These are phyloP conservation scores for Penstemon newberryi DNA, from an alignment of 257 asterid species.

Conservation along the genomic window DNA sequence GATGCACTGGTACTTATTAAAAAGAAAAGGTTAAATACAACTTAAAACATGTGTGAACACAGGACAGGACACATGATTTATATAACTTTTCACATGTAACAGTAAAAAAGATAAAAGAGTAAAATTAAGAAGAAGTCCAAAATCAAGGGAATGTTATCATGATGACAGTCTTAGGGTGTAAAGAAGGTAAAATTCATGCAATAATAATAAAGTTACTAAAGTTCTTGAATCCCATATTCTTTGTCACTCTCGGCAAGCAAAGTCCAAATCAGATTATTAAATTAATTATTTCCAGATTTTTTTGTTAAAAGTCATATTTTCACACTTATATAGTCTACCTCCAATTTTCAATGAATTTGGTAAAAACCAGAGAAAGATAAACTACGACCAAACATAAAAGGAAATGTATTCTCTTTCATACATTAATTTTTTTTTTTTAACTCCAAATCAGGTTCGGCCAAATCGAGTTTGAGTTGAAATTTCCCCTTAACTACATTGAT, in stretches of 20 bases:
- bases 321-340: constrained; percentile 33
- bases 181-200: constrained; percentile 22
- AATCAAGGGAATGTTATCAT: constrained; percentile 24
- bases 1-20: too few species aligned
- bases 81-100: background rate
- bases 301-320: constrained; percentile 37
- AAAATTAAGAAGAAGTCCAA: constrained; percentile 35
- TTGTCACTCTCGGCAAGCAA: constrained; percentile 54
- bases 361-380: constrained; percentile 31
- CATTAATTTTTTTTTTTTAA: background rate
- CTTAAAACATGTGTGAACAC: background rate
- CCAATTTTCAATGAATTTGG: constrained; percentile 41
- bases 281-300: constrained; percentile 30
- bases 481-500: too few species aligned
- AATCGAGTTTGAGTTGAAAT: too few species aligned
- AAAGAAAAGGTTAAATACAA: too few species aligned
- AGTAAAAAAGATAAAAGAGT: background rate
- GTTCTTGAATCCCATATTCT: constrained; percentile 36
- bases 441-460: too few species aligned
- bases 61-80: background rate
- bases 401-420: background rate
- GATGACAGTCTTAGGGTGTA: constrained; percentile 37
- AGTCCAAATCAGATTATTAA: constrained; percentile 30
- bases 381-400: constrained; percentile 13
- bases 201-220: constrained; percentile 23